phyloP scores from a whole-genome alignment of 176 grass and related monocot species.

The Avena atlantica region DNA sequence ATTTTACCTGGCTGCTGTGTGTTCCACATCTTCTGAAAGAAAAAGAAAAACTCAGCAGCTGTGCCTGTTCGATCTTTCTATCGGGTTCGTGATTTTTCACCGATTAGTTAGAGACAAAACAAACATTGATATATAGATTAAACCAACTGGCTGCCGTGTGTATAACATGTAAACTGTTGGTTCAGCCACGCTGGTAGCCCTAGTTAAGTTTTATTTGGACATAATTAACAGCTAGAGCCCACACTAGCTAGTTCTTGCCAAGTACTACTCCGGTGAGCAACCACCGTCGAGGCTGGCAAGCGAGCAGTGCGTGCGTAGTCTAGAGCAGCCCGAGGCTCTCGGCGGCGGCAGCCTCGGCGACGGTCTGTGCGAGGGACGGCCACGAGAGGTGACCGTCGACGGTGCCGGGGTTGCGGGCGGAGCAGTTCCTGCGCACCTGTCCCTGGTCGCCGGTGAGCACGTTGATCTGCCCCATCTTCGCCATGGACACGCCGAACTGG shows the following conservation, averaged over 20 bases:
- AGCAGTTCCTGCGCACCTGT: conserved; percentile 54
- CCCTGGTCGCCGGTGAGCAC: conserved; percentile 57
- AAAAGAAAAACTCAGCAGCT: background rate
- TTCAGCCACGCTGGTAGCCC: background rate
- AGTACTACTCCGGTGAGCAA: background rate
- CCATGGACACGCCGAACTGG: conserved; percentile 57
- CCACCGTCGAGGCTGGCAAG: background rate
- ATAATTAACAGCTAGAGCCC: background rate
- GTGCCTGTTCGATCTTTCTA: background rate
- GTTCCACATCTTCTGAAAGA: background rate
- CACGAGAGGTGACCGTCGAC: background rate
- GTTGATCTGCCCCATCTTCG: conserved; percentile 83
- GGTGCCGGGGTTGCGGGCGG: conserved; percentile 23
- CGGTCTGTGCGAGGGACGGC: conserved; percentile 12
- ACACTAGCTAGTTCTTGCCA: too few relatives aligned
- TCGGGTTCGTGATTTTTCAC: background rate
- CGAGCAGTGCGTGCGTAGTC: background rate
- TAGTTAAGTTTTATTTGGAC: background rate
- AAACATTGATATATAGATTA: background rate
- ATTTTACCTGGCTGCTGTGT: background rate
- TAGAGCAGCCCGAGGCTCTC: conserved; percentile 29
- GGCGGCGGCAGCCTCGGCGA: background rate
- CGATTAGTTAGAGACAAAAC: background rate
- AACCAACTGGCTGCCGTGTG: background rate
- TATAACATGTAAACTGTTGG: background rate